These are phyloP conservation scores for Pseudohalonectria lignicola DNA, from an alignment of 2,329 filamentous ascomycete species.

Conservation along the genomic window DNA sequence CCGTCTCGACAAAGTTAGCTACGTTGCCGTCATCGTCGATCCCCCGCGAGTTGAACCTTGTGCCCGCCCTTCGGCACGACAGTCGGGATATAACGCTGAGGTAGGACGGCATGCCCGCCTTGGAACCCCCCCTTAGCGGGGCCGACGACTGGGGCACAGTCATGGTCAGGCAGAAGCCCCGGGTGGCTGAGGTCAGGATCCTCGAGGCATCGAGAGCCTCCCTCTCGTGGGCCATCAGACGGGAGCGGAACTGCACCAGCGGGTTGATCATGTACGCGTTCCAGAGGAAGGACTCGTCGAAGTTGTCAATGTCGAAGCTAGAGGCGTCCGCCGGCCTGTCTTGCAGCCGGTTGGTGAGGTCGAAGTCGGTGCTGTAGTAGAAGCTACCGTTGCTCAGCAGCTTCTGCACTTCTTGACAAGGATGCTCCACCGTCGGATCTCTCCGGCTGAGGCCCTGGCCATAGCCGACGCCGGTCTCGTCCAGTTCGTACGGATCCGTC, in stretches of 20 bases:
- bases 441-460: constrained; percentile 46
- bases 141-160: constrained; percentile 69
- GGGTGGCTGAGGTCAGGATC: constrained; percentile 86
- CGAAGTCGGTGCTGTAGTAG: constrained; percentile 98
- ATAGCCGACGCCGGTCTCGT: constrained; percentile 37
- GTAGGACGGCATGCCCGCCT: constrained; percentile 66
- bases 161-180: constrained; percentile 83
- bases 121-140: constrained; percentile 49
- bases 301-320: constrained; percentile 81
- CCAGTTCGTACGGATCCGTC: constrained; percentile 39
- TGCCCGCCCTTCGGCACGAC: constrained; percentile 84
- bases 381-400: constrained; percentile 88
- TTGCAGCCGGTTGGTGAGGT: constrained; percentile 86
- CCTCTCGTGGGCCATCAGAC: constrained; percentile 64
- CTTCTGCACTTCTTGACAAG: constrained; percentile 84
- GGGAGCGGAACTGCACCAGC: constrained; percentile 77
- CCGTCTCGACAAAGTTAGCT: constrained; percentile 97
- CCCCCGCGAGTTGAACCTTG: constrained; percentile 90
- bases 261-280: constrained; percentile 98
- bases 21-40: constrained; percentile 97
- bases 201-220: constrained; percentile 73
- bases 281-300: constrained; percentile 91
- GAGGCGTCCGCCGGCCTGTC: constrained; percentile 67
- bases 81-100: constrained; percentile 86
- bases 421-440: constrained; percentile 70